Conservation (phyloP, 495 filamentous ascomycete genomes). For the Penicillium goetzii region DNA sequence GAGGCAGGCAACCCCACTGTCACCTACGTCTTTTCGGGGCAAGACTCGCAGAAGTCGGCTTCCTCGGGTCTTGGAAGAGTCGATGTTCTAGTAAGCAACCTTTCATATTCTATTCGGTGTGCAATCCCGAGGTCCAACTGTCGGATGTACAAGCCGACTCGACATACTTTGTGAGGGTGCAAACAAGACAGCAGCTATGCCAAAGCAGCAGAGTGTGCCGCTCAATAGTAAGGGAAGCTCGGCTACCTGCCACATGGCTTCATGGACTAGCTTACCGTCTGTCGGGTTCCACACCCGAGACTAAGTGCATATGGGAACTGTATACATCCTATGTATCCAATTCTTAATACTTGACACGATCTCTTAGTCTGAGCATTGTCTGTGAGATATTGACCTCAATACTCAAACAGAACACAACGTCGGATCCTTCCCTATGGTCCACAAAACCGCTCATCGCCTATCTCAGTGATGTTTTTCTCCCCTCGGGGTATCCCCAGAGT, state of each 20-base stretch:
- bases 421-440: slow-evolving; percentile 35
- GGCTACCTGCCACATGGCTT: slow-evolving; percentile 5
- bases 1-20: slow-evolving; percentile 40
- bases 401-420: slow-evolving; percentile 15
- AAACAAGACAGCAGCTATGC: neutral
- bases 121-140: neutral
- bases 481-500: slow-evolving; percentile 87
- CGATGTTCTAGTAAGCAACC: slow-evolving; percentile 41
- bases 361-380: neutral
- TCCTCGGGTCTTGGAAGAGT: slow-evolving; percentile 28
- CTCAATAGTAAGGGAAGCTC: neutral
- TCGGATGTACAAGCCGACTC: neutral
- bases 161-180: neutral
- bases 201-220: neutral
- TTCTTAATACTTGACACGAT: neutral
- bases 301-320: neutral
- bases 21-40: slow-evolving; percentile 44
- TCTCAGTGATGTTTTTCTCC: slow-evolving; percentile 71
- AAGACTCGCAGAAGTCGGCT: slow-evolving; percentile 10
- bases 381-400: neutral
- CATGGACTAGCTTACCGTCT: neutral
- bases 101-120: slow-evolving; percentile 3
- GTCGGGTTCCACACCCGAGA: neutral
- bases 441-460: slow-evolving; percentile 32
- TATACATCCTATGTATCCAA: neutral